phyloP scores from a whole-genome alignment of 768 basidiomycete species.

The Tricholoma furcatifolium region DNA sequence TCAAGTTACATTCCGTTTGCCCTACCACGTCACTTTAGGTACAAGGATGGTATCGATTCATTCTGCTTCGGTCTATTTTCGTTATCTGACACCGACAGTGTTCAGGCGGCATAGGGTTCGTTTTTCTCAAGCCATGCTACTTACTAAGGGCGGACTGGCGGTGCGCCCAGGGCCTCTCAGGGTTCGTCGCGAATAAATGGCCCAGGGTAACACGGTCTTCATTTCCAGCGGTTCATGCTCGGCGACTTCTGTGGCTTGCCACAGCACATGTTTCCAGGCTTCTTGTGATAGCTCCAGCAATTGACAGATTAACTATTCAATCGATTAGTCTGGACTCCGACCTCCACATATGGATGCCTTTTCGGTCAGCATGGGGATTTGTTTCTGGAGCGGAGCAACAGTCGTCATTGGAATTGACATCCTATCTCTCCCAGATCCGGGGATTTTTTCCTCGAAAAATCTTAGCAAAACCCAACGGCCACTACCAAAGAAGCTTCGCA shows the following conservation, averaged over 20 bases:
- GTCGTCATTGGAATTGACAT: too few relatives aligned
- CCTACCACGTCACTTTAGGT: too few relatives aligned
- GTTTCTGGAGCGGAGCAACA: too few relatives aligned
- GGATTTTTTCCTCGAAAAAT: too few relatives aligned
- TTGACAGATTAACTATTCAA: too few relatives aligned
- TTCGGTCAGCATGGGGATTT: not conserved
- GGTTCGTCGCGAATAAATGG: not conserved
- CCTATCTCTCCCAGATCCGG: not conserved
- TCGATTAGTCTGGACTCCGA: not conserved
- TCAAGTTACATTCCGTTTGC: too few relatives aligned
- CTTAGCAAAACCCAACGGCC: too few relatives aligned
- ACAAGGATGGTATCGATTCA: not conserved
- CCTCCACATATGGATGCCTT: not conserved
- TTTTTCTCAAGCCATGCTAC: not conserved
- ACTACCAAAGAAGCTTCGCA: too few relatives aligned
- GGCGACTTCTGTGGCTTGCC: constrained; percentile 9
- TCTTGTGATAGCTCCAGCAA: not conserved
- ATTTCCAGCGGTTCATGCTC: not conserved
- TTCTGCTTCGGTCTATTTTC: not conserved
- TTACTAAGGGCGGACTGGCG: not conserved
- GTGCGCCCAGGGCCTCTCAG: not conserved
- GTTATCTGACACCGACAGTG: constrained; percentile 10
- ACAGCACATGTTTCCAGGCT: constrained; percentile 5
- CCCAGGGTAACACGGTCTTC: not conserved
- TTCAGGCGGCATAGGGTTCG: not conserved